Base-by-base conservation (phyloP, 805 yeast genomes). In the Cyberlindnera maclurae region DNA sequence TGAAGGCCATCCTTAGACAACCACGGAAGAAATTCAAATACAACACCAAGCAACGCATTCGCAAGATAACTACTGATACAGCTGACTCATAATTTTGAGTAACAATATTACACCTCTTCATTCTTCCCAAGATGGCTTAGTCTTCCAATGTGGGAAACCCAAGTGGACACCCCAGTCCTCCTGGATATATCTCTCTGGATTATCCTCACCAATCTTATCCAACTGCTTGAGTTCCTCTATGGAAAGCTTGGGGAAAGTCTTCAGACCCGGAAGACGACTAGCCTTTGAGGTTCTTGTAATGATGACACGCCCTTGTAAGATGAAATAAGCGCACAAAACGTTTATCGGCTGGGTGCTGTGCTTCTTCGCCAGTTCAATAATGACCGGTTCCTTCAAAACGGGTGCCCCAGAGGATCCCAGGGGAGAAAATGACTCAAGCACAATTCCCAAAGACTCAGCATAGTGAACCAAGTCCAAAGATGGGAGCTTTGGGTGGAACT, bases 401-500 rank as follows among this genome's bases (percentile, higher is more conserved):
- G 86, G 85, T 1, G 85, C 85, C 33, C 83, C 83, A 15, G 63
- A 55, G 3, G 79, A 64, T 6, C 89, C 93, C 37, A 77, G 63
- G 10, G 85, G 84, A 18, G 82, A 71, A 48, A 71, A 79, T 0
- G 82, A 82, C 26, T 66, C 70, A 6, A 76, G 52, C 34, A 66
- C 51, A 44, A 81, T 77, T 43, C 68, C 73, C 48, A 82, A 65
- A 16, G 61, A 52, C 42, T 68, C 66, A 55, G 77, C 70, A 58
- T 52, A 81, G 30, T 75, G 67, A 38, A 70, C 58, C 42, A 85
- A 60, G 39, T 75, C 75, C 15, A 60, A 57, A 56, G 82, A 89
- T 26, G 86, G 84, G 48, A 82, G 64, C 45, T 70, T 73, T 28
- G 89, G 88, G 58, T 87, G 95, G 31, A 75, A 61, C 63, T 87